Evolutionary conservation across 331 rosid species (phyloP), one percentile per base, ranked within the genome.

Genomic region (Phaseolus coccineus): DNA sequence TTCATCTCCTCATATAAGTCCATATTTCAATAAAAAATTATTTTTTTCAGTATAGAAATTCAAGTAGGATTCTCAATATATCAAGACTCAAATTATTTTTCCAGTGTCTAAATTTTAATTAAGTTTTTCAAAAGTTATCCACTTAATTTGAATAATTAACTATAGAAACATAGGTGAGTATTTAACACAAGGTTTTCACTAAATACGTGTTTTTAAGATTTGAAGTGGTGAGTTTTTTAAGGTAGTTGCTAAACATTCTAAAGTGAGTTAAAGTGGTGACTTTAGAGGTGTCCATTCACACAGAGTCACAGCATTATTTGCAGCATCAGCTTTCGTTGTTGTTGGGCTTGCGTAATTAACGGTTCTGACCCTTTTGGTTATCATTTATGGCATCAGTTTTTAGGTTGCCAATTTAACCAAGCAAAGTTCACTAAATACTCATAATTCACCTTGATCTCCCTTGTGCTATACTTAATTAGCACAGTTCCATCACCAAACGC

Each of bases 341-440:
- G 30, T 53, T 19, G 5, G 59, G 2, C 28, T 53, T 56, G 33
- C 62, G 15, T 56, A 56, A 56, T 24, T 63, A 63, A 35, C 48
- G 47, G 48, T 63, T 37, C 8, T 64, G 30, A 35, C 19, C 48
- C 48, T 64, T 27, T 64, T 64, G 28, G 24, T 64, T n/a, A n/a
- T 64, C 16, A 35, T 64, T 64, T 35, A 64, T 64, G 70, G 14
- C 70, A 64, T 63, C 8, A 63, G 25, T 33, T 63, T 14, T 63
- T 33, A 44, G 27, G 69, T 63, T 63, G 47, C 27, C 15, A n/a
- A 63, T 35, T 15, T 33, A 63, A 14, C 27, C 6, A 63, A 63
- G 48, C 46, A 63, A 63, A 63, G 70, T 35, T 64, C 70, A 64
- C 28, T 64, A 64, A 64, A 37, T 64, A 37, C 15, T 35, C 48